Base-by-base conservation (phyloP, 2,329 filamentous ascomycete species). In the Fusarium brachygibbosum region DNA sequence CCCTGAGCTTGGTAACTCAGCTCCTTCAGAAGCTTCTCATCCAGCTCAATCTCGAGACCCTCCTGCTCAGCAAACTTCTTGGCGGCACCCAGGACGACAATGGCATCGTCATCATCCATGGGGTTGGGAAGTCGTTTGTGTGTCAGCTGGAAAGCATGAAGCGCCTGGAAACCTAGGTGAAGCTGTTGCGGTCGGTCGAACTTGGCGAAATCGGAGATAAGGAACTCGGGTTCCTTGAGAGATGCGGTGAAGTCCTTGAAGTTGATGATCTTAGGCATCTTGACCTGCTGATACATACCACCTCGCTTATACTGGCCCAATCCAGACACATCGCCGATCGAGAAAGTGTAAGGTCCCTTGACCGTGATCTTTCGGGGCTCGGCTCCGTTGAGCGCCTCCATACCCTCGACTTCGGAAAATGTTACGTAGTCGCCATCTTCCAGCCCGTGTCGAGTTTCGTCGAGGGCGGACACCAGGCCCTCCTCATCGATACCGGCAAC, bases 401-500 rank as follows among this genome's bases (percentile, higher is more conserved):
- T 93, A 23, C 96, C 96, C 82, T 96, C 90, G 23, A 99, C 79
- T 79, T 99, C 96, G 4, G 93, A 91, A 79, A 99, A 99, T 11
- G 93, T 97, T 58, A 99, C 94, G 78, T 91, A 97, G 79, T 99
- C 96, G 23, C 95, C 96, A 84, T 99, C 96, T 80, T 98, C 94
- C 38, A 99, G 85, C 7, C 96, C 96, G 79, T 99, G 96, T 57
- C 96, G 88, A 12, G 94, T 96, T 83, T 99, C 96, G 73, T 99
- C 96, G 29, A 98, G 85, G 12, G 94, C 94, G 14, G 95, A 97
- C 5, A 99, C 95, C 49, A 98, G 79, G 21, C 96, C 96, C 44
- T 96, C 92, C 66, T 96, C 92, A 74, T 97, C 90, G 73, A 99
- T 96, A 56, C 87, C 91, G 42, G 95, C 95, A 56, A 99, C 87